Base-by-base conservation (phyloP, 768 basidiomycete genomes). In the Gelatoporia subvermispora region DNA sequence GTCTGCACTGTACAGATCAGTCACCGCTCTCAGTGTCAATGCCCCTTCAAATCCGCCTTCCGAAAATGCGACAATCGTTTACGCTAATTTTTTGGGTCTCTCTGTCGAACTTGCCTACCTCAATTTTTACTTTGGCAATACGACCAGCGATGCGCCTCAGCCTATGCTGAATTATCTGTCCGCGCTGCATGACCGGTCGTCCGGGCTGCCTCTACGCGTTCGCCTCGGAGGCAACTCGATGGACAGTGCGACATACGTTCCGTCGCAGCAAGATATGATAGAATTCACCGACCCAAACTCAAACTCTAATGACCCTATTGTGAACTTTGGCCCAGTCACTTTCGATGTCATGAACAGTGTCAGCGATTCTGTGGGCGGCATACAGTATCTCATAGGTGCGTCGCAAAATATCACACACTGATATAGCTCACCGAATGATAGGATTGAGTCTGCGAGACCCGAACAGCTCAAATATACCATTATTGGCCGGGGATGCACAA, bases 31-130 rank as follows among this genome's bases (percentile, higher is more conserved):
- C 42, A 42, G 53, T 15, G 47, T 60, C 0, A 25, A 48, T 8
- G 20, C 50, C 8, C 61, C 59, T 13, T 21, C 68, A 2, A 54
- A 65, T 22, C 67, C 73, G 4, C 54, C 72, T 2, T 57, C 64
- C 1, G 55, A 50, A 36, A 66, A 72, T 64, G 58, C 53, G 45
- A 61, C 55, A 38, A 68, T 70, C 34, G 76, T 79, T 3, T 62
- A 68, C 40, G 62, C 70, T 8, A 82, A 81, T 59, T 85, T 84
- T 52, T 62, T 85, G 15, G 85, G 85, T 8, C 76, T 85, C 59
- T 79, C 76, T 41, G 68, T 84, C 51, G 84, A 85, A 62, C 68
- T 87, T 40, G 78, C 77, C 41, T 81, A 81, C 51, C 72, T 84
- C 49, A 71, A 78, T 56, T 68, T 74, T 51, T 77, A 84, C 59